Evolutionary conservation across 208 protist species (phyloP).

Genomic region (Leishmania mexicana): DNA sequence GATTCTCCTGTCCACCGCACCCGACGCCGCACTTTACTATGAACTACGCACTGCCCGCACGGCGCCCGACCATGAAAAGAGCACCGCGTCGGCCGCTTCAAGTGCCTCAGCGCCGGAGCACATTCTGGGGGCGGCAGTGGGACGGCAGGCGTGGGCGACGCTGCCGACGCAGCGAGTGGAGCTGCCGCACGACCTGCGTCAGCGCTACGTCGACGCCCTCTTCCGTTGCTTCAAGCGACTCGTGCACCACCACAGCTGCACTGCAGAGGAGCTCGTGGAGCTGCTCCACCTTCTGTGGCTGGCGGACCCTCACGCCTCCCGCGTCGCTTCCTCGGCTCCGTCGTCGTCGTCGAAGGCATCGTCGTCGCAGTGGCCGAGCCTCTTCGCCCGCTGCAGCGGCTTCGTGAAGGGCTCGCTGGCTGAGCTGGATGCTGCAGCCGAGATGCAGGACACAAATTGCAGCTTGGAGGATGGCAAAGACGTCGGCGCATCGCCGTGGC

Average conservation of each 20-base stretch:
- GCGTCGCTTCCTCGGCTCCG: background rate
- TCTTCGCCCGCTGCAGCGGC: background rate
- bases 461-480: background rate
- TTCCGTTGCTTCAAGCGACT: conserved; percentile 17
- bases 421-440: background rate
- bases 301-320: conserved; percentile 22
- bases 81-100: background rate
- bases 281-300: conserved; percentile 32
- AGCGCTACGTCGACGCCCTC: conserved; percentile 29
- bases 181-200: conserved; percentile 10
- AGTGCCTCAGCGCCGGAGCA: background rate
- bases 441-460: background rate
- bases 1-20: conserved; percentile 11
- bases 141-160: conserved; percentile 1
- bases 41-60: background rate
- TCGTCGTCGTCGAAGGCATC: background rate
- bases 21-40: conserved; percentile 10
- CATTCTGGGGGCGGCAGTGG: background rate
- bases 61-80: background rate
- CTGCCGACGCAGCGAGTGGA: conserved; percentile 18
- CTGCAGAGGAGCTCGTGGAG: conserved; percentile 18
- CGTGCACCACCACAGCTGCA: conserved; percentile 9
- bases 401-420: conserved; percentile 4
- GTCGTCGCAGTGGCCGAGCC: conserved; percentile 17
- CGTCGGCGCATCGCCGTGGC: background rate